Evolutionary conservation across 768 basidiomycete genomes (phyloP), one percentile per base, ranked within the genome.

Genomic region (Goffeauzyma gilvescens): DNA sequence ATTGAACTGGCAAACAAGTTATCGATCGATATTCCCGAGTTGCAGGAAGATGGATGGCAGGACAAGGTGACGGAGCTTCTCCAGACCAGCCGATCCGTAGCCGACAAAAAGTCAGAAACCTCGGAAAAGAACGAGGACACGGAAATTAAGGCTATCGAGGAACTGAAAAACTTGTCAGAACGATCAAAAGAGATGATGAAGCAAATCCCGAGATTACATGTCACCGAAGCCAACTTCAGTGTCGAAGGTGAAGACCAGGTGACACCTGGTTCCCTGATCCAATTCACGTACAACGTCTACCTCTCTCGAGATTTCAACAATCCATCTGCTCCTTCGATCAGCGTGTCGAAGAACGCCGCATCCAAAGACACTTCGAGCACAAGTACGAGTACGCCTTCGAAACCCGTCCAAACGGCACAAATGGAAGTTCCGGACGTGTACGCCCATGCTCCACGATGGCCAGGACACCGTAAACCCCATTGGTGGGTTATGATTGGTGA

Each of bases 361-460:
- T 18, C 20, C 18, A 36, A 50, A 23, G 49, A 32, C 38, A 9
- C 41, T 32, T 22, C 41, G 30, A 41, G 25, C 4, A 35, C 46
- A 3, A 42, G 42, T 17, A 45, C 43, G 9, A 44, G 44, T 18
- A 33, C 36, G n/a, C n/a, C n/a, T n/a, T 23, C 20, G 45, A 41
- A 28, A 18, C 42, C 35, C 24, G 42, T 24, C 30, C 34, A 26
- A 49, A 57, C 26, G 55, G 42, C 33, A n/a, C n/a, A n/a, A n/a
- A n/a, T n/a, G n/a, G 53, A 54, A 17, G 49, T 55, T 2, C 43
- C 64, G 2, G 65, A 67, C 10, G 64, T 71, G 21, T 75, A 67
- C 45, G 86, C 80, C n/a, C 89, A 98, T 59, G 83, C 89, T 6
- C 90, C 90, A 4, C 72, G 74, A 55, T 96, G 86, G 86, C 86